Base-by-base conservation (phyloP, 805 yeast genomes). In the Candida chauliodis region DNA sequence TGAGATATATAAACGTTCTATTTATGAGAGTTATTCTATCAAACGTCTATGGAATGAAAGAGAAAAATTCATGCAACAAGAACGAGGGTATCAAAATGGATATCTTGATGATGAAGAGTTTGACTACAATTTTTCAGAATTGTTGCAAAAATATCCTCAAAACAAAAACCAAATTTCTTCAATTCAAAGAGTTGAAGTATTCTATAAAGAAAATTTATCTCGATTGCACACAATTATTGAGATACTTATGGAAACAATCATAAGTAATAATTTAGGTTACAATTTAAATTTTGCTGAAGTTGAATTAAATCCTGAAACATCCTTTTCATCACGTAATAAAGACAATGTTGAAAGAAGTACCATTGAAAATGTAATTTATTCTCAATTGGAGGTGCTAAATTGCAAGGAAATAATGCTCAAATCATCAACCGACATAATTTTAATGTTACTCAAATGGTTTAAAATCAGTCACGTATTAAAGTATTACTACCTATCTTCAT, bases 401-500 rank as follows among this genome's bases (percentile, higher is more conserved):
- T 64, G 76, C n/a, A 82, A 81, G 46, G 91, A 84, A 48, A 60
- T 77, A 3, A 64, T 81, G 1, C 51, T 82, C 36, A 83, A 80
- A 47, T 75, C 81, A 3, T 63, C 81, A 2, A 66, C 82, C 0
- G 75, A 76, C 1, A 71, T 79, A 1, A 39, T 87, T 1, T 48
- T 63, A 8, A 49, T 76, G 15, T 53, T 93, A 15, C 54, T 82
- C 23, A 75, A 73, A 49, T 90, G 97, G 96, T 82, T 86, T 55
- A 85, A 84, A 53, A 56, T 73, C 8, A 82, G 78, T 31, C 96
- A 93, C 55, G 64, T 88, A 2, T 56, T 90, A 45, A 90, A 91
- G 56, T 81, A 73, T 55, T 95, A 88, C 55, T 85, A 81, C 49
- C 62, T 91, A 10, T 58, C 83, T 5, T 74, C 85, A 0, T 55